phyloP scores from a whole-genome alignment of 202 grass and related monocot species.

The Digitaria exilis region DNA sequence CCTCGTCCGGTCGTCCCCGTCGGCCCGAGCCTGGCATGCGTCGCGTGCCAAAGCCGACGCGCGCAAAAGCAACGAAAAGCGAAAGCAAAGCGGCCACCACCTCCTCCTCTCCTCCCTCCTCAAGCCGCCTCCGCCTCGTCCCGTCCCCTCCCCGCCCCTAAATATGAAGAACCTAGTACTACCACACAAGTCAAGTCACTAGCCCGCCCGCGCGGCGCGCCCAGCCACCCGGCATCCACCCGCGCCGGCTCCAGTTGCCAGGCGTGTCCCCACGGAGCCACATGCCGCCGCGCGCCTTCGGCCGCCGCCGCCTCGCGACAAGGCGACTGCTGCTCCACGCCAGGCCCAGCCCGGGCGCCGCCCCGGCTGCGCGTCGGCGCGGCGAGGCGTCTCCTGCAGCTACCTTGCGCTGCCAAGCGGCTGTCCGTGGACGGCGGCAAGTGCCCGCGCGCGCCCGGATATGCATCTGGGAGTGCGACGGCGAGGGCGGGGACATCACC shows the following conservation, averaged over 20 bases:
- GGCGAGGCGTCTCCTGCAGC: constrained; percentile 31
- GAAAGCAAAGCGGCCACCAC: constrained; percentile 44
- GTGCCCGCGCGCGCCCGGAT: constrained; percentile 46
- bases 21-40: constrained; percentile 40
- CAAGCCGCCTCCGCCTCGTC: neutral
- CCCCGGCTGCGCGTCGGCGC: neutral
- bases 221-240: neutral
- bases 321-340: constrained; percentile 46
- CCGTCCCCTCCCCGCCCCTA: constrained; percentile 4
- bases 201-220: neutral
- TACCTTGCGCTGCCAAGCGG: constrained; percentile 54
- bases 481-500: constrained; percentile 65
- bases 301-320: neutral
- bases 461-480: constrained; percentile 73
- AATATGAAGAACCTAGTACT: constrained; percentile 55
- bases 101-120: neutral
- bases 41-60: constrained; percentile 59
- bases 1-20: neutral
- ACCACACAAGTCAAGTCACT: constrained; percentile 22
- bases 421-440: constrained; percentile 60
- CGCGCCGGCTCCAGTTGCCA: neutral
- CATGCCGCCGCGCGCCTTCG: constrained; percentile 42
- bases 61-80: constrained; percentile 60
- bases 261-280: constrained; percentile 2
- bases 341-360: neutral